Evolutionary conservation across 2,329 filamentous ascomycete species (phyloP).

Genomic region (Metarhizium brunneum): DNA sequence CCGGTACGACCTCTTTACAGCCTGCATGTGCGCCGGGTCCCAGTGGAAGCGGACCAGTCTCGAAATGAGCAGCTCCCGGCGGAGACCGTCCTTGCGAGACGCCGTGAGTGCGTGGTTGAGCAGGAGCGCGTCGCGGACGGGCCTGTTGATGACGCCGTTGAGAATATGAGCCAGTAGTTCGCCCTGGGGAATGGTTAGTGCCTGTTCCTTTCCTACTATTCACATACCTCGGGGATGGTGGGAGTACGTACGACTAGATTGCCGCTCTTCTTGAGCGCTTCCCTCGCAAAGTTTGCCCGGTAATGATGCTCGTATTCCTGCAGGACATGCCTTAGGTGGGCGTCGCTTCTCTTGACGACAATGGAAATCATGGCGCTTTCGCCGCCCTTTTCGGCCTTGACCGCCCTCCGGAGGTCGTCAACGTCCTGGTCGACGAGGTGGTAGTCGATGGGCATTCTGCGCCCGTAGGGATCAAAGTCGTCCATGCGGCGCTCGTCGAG

Average conservation of each 20-base stretch:
- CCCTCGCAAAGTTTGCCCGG: conserved; percentile 73
- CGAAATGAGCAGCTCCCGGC: conserved; percentile 80
- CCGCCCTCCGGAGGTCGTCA: conserved; percentile 55
- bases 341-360: conserved; percentile 70
- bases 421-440: conserved; percentile 62
- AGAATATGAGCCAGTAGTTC: conserved; percentile 92
- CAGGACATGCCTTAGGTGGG: conserved; percentile 73
- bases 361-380: conserved; percentile 83
- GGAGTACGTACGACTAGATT: conserved; percentile 74
- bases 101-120: conserved; percentile 81
- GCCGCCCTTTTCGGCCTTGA: conserved; percentile 68
- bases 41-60: conserved; percentile 85
- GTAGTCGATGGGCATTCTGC: conserved; percentile 45
- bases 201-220: too few species aligned
- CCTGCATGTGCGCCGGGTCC: conserved; percentile 74
- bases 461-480: conserved; percentile 60
- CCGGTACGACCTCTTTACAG: conserved; percentile 70
- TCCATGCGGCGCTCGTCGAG: conserved; percentile 79
- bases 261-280: conserved; percentile 78
- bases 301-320: conserved; percentile 66
- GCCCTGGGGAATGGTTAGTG: conserved; percentile 46
- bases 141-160: conserved; percentile 92
- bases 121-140: conserved; percentile 84
- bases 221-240: too few species aligned
- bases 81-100: conserved; percentile 59